phyloP scores from a whole-genome alignment of 2,329 filamentous ascomycete genomes.

The Zarea fungicola region DNA sequence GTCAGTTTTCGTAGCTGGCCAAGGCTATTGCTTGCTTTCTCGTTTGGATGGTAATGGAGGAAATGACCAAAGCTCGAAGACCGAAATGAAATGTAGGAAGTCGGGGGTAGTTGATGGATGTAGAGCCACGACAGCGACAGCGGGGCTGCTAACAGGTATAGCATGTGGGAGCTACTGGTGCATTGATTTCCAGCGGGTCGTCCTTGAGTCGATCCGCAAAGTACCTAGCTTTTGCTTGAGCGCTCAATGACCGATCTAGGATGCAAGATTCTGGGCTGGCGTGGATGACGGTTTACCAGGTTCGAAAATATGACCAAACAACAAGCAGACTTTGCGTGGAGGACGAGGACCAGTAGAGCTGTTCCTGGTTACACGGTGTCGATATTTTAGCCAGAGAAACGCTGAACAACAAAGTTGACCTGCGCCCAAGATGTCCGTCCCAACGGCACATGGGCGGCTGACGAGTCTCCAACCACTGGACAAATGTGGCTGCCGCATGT shows the following conservation, averaged over 20 bases:
- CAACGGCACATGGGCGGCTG: background rate
- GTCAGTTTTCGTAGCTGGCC: background rate
- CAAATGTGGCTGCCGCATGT: background rate
- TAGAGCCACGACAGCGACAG: background rate
- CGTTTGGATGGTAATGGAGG: background rate
- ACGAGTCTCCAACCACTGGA: background rate
- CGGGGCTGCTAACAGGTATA: background rate
- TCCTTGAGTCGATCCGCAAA: background rate
- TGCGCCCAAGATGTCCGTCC: background rate
- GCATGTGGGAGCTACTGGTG: too few species aligned
- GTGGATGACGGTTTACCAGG: too few species aligned
- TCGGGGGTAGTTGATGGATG: background rate
- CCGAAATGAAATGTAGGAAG: background rate
- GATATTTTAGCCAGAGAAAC: too few species aligned
- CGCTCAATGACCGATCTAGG: background rate
- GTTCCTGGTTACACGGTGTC: too few species aligned
- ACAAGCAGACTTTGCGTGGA: too few species aligned
- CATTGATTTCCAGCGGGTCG: conserved; percentile 6
- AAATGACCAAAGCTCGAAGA: background rate
- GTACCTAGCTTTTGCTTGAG: too few species aligned
- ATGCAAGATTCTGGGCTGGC: background rate
- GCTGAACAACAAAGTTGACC: background rate
- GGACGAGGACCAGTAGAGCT: too few species aligned
- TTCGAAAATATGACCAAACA: too few species aligned
- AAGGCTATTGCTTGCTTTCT: background rate